Base-by-base conservation (phyloP, 202 grass and related monocot species). In the Brachypodium distachyon region DNA sequence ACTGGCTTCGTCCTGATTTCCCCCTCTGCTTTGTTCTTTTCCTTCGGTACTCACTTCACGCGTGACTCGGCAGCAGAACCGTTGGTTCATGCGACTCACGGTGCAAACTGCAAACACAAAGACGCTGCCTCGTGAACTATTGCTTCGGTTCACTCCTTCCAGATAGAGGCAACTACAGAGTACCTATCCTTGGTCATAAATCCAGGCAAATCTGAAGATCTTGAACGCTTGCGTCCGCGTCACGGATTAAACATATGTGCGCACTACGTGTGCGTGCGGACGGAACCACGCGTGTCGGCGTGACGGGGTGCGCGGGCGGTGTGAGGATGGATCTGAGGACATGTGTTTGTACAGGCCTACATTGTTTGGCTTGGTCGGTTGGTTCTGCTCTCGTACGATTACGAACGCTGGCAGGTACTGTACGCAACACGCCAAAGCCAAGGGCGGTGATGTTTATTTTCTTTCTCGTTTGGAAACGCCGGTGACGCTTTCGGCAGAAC, bases 401-500 rank as follows among this genome's bases (percentile, higher is more conserved):
- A 12, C 26, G 17, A 42, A 31, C 31, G 23, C 68, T 6, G 6
- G 10, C 70, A 18, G 37, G 51, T 26, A 55, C 51, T 27, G 23
- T 12, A 36, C 32, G 59, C 13, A 51, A 52, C 73, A 23, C 49
- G 67, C 66, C 80, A 74, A n/a, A 29, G 58, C 59, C n/a, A 7
- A 10, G 74, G 70, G n/a, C 62, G 34, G 55, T 46, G 72, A 12
- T 40, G 55, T 7, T 21, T 2, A 2, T 8, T 9, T n/a, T 1
- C 10, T 16, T 25, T 14, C 14, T 9, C 0, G 21, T 65, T 37
- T 21, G 36, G 36, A 41, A 65, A 5, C 64, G 51, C 25, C 41
- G 73, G 71, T 36, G 67, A 62, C 44, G 75, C 85, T 83, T 88
- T 75, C 85, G 75, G 61, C 44, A 25, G 12, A 27, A 44, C 61